Percentiles rank a stretch among this genome's conserved stretches.
Evolutionary conservation across 257 asterid species (phyloP).

Genomic region (Agastache rugosa): DNA sequence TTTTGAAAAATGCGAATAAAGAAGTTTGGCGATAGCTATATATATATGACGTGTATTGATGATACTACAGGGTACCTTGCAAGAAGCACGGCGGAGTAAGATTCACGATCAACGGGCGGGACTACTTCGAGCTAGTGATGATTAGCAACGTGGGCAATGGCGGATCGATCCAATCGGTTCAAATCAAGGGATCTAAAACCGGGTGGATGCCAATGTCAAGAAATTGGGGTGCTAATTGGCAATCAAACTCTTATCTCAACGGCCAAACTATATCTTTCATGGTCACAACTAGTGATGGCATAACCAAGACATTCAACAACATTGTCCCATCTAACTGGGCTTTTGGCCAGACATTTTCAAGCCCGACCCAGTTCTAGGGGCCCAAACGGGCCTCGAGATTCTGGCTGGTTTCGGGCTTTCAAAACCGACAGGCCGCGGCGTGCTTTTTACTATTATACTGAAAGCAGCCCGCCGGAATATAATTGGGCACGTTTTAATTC

Average conservation of each 20-base stretch:
- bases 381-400: constrained; percentile 29
- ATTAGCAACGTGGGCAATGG: constrained; percentile 79
- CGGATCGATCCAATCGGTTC: constrained; percentile 69
- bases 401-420: constrained; percentile 36
- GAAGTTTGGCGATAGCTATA: too few relatives aligned
- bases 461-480: constrained; percentile 79
- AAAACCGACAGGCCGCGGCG: constrained; percentile 65
- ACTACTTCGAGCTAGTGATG: constrained; percentile 75
- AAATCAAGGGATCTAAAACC: constrained; percentile 73
- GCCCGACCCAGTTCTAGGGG: constrained; percentile 56
- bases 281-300: constrained; percentile 78
- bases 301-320: constrained; percentile 57
- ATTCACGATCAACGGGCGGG: constrained; percentile 73
- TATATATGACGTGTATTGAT: neutral
- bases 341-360: constrained; percentile 74
- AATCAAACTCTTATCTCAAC: constrained; percentile 65
- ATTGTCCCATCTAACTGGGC: constrained; percentile 71
- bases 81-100: constrained; percentile 82
- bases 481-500: neutral
- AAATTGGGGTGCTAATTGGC: constrained; percentile 99
- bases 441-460: constrained; percentile 59
- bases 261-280: constrained; percentile 80
- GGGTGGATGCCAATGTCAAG: constrained; percentile 81
- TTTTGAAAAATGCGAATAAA: too few relatives aligned
- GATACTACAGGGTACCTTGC: constrained; percentile 79